Conservation (phyloP, 306 rosid genomes). For the Cucumis hystrix region DNA sequence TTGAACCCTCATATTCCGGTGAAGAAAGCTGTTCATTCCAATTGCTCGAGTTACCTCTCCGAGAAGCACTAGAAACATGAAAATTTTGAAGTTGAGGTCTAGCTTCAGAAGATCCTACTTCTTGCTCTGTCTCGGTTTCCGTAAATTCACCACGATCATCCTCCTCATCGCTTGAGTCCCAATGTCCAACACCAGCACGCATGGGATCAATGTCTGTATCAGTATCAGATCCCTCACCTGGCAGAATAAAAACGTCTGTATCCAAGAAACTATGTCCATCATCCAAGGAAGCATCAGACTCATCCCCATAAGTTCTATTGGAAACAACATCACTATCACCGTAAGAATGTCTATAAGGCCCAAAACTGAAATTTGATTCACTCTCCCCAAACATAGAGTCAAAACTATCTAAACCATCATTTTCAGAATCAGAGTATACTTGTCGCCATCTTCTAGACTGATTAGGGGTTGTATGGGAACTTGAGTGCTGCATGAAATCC, state of each 20-base stretch:
- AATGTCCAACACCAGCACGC: conserved; percentile 64
- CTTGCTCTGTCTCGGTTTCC: conserved; percentile 39
- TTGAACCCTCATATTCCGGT: conserved; percentile 33
- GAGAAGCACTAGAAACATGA: conserved; percentile 26
- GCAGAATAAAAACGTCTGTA: conserved; percentile 33
- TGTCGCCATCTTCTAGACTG: conserved; percentile 65
- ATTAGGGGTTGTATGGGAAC: conserved; percentile 52
- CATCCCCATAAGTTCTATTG: conserved; percentile 66
- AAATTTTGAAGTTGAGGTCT: conserved; percentile 26
- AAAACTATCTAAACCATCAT: conserved; percentile 62
- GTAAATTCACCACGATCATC: conserved; percentile 42
- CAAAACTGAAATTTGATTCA: conserved; percentile 60
- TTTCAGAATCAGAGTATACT: conserved; percentile 59
- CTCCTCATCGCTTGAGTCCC: conserved; percentile 51
- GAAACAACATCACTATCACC: conserved; percentile 63
- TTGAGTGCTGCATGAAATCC: conserved; percentile 33
- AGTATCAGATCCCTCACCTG: conserved; percentile 35
- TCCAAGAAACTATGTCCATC: conserved; percentile 59
- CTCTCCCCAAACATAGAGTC: conserved; percentile 55
- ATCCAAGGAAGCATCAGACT: conserved; percentile 70
- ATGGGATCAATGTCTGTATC: conserved; percentile 94
- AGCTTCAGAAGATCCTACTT: conserved; percentile 19
- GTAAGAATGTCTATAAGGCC: conserved; percentile 29
- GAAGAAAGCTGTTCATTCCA: conserved; percentile 29
- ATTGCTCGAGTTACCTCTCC: conserved; percentile 17